Percentiles rank a stretch among this genome's conserved stretches.
Evolutionary conservation across 139 green algal genomes (phyloP).

Genomic region (Micractinium conductrix): DNA sequence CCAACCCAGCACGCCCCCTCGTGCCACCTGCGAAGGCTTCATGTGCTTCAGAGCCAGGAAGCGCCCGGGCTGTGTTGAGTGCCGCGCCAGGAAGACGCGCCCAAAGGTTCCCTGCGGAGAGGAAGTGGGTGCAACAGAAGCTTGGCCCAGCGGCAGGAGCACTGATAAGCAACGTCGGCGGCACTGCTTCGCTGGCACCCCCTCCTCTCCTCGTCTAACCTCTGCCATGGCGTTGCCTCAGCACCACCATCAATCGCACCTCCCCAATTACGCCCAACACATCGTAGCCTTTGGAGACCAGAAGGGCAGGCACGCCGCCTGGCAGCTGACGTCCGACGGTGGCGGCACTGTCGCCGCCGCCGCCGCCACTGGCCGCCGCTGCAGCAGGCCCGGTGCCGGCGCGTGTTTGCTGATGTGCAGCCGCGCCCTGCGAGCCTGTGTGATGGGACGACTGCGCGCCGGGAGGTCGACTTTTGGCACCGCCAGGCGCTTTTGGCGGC

Average conservation of each 20-base stretch:
- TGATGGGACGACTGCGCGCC: too few relatives aligned
- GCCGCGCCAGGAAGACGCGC: constrained; percentile 17
- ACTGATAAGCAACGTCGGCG: background rate
- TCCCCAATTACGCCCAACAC: constrained; percentile 31
- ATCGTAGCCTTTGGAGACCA: constrained; percentile 27
- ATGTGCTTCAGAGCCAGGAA: constrained; percentile 29
- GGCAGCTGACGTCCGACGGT: too few relatives aligned
- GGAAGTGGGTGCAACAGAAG: background rate
- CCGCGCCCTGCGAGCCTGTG: too few relatives aligned
- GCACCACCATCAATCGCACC: background rate
- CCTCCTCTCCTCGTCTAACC: too few relatives aligned
- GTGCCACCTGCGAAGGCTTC: constrained; percentile 26
- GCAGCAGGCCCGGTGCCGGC: background rate
- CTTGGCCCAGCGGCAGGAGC: background rate
- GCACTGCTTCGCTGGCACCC: too few relatives aligned
- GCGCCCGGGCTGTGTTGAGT: constrained; percentile 11
- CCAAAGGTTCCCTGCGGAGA: constrained; percentile 37
- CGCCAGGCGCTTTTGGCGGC: background rate
- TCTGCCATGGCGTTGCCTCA: too few relatives aligned
- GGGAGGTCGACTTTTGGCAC: too few relatives aligned
- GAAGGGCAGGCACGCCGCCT: constrained; percentile 12
- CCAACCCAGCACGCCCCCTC: too few relatives aligned
- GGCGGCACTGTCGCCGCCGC: background rate
- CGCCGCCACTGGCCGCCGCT: background rate
- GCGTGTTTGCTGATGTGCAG: constrained; percentile 8